Evolutionary conservation across 495 filamentous ascomycete genomes (phyloP).

Genomic region (Aspergillus diversus): DNA sequence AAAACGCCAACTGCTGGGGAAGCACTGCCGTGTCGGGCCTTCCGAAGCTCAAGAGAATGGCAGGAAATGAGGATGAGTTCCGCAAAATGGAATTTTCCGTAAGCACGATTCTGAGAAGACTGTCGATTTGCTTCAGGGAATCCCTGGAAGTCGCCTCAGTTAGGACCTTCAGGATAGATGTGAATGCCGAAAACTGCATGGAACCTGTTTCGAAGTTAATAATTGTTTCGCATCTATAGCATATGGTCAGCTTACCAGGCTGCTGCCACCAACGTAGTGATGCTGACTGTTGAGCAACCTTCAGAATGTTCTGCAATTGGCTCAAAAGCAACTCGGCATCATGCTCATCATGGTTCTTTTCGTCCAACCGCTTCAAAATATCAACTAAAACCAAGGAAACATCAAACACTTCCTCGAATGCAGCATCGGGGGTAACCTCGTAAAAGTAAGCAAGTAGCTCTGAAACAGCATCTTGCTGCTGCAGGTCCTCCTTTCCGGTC

Average conservation of each 20-base stretch:
- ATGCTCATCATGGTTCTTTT: conserved; percentile 35
- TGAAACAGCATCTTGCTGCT: conserved; percentile 77
- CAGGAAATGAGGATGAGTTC: conserved; percentile 38
- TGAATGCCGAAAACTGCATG: conserved; percentile 51
- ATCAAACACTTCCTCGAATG: conserved; percentile 83
- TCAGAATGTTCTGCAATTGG: conserved; percentile 74
- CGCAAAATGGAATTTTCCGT: conserved; percentile 42
- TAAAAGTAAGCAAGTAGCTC: conserved; percentile 80
- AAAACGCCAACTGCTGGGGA: conserved; percentile 54
- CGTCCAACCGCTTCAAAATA: conserved; percentile 58
- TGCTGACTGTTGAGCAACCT: conserved; percentile 75
- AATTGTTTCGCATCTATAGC: neutral
- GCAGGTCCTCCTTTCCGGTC: conserved; percentile 64
- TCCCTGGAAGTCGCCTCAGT: conserved; percentile 38
- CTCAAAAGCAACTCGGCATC: conserved; percentile 60
- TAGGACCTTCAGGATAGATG: conserved; percentile 49
- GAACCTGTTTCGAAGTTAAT: conserved; percentile 31
- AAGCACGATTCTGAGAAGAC: conserved; percentile 39
- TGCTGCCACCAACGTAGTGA: conserved; percentile 83
- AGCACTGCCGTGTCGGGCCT: conserved; percentile 39
- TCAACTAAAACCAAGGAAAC: conserved; percentile 74
- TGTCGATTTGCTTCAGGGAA: conserved; percentile 39
- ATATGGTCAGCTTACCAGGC: conserved; percentile 43
- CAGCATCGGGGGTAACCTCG: conserved; percentile 76
- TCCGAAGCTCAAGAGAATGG: conserved; percentile 49